phyloP scores from a whole-genome alignment of 2,329 filamentous ascomycete species.

The Tolypocladium paradoxum region DNA sequence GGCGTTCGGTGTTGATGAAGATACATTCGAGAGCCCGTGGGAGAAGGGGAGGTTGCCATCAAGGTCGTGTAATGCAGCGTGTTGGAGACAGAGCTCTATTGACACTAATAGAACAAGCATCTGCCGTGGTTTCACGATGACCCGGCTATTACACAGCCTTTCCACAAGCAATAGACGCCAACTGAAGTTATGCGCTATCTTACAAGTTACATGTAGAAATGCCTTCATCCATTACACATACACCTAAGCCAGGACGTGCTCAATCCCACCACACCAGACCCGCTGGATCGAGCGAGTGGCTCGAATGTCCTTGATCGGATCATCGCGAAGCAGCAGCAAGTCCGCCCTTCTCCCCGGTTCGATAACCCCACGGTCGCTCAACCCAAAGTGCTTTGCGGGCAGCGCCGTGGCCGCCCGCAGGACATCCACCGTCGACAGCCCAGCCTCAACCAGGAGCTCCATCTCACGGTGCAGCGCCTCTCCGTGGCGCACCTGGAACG shows the following conservation, averaged over 20 bases:
- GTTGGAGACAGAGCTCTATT: neutral
- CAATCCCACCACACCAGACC: slow-evolving; percentile 16
- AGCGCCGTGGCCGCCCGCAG: slow-evolving; percentile 11
- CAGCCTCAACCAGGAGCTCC: slow-evolving; percentile 9
- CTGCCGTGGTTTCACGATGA: neutral
- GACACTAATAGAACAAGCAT: neutral
- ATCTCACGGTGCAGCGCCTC: slow-evolving; percentile 11
- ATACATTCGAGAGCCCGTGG: neutral
- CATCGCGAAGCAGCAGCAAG: slow-evolving; percentile 17
- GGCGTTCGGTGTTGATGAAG: neutral
- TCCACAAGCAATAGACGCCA: neutral
- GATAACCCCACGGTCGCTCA: slow-evolving; percentile 15
- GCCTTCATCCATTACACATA: no score
- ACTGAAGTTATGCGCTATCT: no score
- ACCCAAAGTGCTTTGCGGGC: slow-evolving; percentile 9
- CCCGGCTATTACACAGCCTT: neutral
- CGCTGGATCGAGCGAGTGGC: slow-evolving; percentile 12
- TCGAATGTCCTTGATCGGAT: slow-evolving; percentile 16
- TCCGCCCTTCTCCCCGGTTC: slow-evolving; percentile 15
- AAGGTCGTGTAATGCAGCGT: neutral
- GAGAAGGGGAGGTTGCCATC: neutral
- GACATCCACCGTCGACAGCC: slow-evolving; percentile 8
- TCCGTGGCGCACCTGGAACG: slow-evolving; percentile 7
- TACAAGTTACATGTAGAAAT: no score
- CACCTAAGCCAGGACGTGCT: neutral